phyloP scores from a whole-genome alignment of 2,329 filamentous ascomycete species.

The Orbilia quercus region DNA sequence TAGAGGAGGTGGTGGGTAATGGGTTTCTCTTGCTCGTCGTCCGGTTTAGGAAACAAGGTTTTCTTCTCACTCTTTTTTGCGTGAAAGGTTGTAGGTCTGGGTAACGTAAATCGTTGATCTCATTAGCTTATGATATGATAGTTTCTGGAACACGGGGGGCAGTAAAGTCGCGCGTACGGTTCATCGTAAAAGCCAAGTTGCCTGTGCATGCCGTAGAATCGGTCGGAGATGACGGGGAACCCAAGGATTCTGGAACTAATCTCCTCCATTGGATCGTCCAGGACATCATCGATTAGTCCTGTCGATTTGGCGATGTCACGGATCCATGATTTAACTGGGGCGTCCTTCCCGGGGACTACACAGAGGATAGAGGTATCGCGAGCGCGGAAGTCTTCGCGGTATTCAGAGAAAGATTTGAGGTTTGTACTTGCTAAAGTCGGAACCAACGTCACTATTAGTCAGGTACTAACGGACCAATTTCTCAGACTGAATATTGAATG shows the following conservation, averaged over 20 bases:
- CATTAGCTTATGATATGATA: not conserved
- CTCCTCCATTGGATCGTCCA: not conserved
- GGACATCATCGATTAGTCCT: not conserved
- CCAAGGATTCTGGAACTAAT: slow-evolving; percentile 14
- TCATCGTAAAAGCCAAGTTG: slow-evolving; percentile 24
- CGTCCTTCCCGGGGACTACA: slow-evolving; percentile 29
- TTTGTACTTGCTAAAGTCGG: slow-evolving; percentile 40
- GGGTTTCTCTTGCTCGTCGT: not conserved
- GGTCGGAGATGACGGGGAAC: slow-evolving; percentile 46
- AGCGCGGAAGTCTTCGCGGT: slow-evolving; percentile 24
- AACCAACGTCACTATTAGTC: not conserved
- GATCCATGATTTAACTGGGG: slow-evolving; percentile 27
- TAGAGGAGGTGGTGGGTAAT: slow-evolving; percentile 34
- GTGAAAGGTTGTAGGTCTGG: too few relatives aligned
- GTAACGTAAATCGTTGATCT: too few relatives aligned
- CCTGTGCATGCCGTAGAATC: slow-evolving; percentile 17
- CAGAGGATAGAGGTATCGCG: slow-evolving; percentile 36
- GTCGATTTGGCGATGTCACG: slow-evolving; percentile 37
- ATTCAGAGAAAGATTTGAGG: slow-evolving; percentile 44
- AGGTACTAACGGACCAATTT: too few relatives aligned
- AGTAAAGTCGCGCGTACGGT: slow-evolving; percentile 8
- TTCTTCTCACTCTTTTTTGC: too few relatives aligned
- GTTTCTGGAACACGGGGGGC: not conserved
- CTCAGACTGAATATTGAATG: not conserved
- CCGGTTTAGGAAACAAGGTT: not conserved